A percentile compares a stretch with the other conserved stretches of the same genome.
Evolutionary conservation across 2,329 filamentous ascomycete genomes (phyloP).

Genomic region (Fusarium sp.): DNA sequence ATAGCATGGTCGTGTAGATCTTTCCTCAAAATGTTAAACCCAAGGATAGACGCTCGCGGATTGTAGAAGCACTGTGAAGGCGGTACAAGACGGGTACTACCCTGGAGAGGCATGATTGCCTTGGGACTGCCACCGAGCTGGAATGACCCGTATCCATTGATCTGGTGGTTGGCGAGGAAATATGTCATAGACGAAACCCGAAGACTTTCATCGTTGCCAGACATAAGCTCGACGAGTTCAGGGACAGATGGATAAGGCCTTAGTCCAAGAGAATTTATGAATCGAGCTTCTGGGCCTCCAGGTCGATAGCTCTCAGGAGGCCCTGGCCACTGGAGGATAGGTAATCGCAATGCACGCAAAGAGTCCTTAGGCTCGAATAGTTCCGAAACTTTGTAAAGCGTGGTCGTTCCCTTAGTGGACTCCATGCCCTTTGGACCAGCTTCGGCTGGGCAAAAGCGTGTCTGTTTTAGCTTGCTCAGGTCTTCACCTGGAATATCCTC

Average conservation of each 20-base stretch:
- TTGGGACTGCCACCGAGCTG: slow-evolving; percentile 65
- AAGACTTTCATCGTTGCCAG: slow-evolving; percentile 65
- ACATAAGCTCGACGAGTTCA: slow-evolving; percentile 83
- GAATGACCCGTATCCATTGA: slow-evolving; percentile 77
- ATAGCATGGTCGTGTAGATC: slow-evolving; percentile 83
- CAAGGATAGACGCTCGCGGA: slow-evolving; percentile 77
- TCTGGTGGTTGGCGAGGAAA: slow-evolving; percentile 82
- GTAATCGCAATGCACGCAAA: slow-evolving; percentile 75
- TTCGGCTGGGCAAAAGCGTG: slow-evolving; percentile 85
- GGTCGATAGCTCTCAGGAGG: slow-evolving; percentile 69
- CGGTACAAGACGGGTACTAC: slow-evolving; percentile 72
- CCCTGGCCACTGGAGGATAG: slow-evolving; percentile 84
- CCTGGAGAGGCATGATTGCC: slow-evolving; percentile 78
- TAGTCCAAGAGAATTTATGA: slow-evolving; percentile 79
- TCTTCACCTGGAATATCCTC: slow-evolving; percentile 89
- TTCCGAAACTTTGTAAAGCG: slow-evolving; percentile 78
- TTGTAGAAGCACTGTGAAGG: slow-evolving; percentile 88
- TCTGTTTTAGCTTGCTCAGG: slow-evolving; percentile 79
- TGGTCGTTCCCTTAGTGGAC: slow-evolving; percentile 59
- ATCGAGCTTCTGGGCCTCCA: slow-evolving; percentile 76
- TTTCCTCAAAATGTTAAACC: slow-evolving; percentile 79
- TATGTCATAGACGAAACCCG: slow-evolving; percentile 81
- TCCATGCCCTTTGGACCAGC: slow-evolving; percentile 66
- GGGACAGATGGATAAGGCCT: slow-evolving; percentile 74
- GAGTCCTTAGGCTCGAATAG: slow-evolving; percentile 82